Conservation (phyloP, 2,329 filamentous ascomycete species). For the Parasarocladium wereldwijsianum region DNA sequence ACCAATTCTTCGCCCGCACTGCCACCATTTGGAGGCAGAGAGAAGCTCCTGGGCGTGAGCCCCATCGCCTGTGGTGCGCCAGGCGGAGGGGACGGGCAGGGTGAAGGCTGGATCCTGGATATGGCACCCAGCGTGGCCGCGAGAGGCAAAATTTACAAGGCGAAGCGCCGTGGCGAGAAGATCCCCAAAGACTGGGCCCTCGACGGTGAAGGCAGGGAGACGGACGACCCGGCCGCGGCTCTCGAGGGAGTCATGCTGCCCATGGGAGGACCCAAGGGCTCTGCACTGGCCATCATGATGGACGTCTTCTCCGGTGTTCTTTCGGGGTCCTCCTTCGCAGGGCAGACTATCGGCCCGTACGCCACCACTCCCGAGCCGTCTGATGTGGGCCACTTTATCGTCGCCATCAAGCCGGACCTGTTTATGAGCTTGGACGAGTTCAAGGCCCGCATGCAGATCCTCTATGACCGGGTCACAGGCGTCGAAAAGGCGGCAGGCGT, state of each 20-base stretch:
- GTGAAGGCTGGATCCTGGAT: slow-evolving; percentile 51
- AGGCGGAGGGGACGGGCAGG: slow-evolving; percentile 30
- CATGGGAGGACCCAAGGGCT: slow-evolving; percentile 75
- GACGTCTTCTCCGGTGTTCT: slow-evolving; percentile 73
- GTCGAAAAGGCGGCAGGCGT: slow-evolving; percentile 40
- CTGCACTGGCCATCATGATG: slow-evolving; percentile 70
- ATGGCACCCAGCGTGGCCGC: slow-evolving; percentile 60
- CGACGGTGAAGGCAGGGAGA: slow-evolving; percentile 52
- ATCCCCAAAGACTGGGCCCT: slow-evolving; percentile 65
- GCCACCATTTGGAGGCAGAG: slow-evolving; percentile 53
- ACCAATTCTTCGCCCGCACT: slow-evolving; percentile 60
- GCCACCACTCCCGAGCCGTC: slow-evolving; percentile 47
- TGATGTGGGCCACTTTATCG: slow-evolving; percentile 61
- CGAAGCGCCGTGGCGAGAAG: slow-evolving; percentile 48
- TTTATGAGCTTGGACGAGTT: slow-evolving; percentile 61
- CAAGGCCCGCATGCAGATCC: slow-evolving; percentile 40
- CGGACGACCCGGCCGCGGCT: slow-evolving; percentile 56
- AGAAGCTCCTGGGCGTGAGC: slow-evolving; percentile 57
- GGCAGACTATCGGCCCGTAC: slow-evolving; percentile 63
- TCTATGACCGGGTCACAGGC: slow-evolving; percentile 38
- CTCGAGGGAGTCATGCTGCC: slow-evolving; percentile 70
- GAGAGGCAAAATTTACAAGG: slow-evolving; percentile 61
- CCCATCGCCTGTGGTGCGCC: slow-evolving; percentile 67
- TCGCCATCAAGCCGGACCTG: slow-evolving; percentile 60
- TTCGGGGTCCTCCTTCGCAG: slow-evolving; percentile 65